Evolutionary conservation across 2,329 filamentous ascomycete species (phyloP).

Genomic region (Penicillium sp.): DNA sequence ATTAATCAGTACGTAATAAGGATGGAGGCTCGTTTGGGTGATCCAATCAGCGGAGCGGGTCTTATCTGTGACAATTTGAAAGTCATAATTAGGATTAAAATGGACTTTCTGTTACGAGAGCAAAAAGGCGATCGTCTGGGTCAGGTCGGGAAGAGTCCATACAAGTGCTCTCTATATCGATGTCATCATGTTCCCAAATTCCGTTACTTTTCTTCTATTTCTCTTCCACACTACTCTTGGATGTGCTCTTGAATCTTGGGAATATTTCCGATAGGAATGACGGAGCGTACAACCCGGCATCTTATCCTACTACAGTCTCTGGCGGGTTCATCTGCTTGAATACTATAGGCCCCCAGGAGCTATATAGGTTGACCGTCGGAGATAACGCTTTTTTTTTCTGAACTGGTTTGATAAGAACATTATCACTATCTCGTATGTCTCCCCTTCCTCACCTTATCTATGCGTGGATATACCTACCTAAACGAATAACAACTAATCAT

Average conservation of each 20-base stretch:
- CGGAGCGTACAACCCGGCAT: constrained; percentile 29
- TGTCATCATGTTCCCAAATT: constrained; percentile 17
- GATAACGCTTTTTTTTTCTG: constrained; percentile 12
- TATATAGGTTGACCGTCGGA: constrained; percentile 10
- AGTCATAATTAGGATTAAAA: constrained; percentile 14
- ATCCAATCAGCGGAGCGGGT: constrained; percentile 29
- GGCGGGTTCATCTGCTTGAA: constrained; percentile 21
- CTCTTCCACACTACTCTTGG: neutral
- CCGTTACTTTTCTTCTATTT: neutral
- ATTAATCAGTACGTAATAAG: constrained; percentile 35
- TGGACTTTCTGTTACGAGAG: constrained; percentile 23
- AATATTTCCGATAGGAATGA: constrained; percentile 24
- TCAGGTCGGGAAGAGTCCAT: constrained; percentile 4
- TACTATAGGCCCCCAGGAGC: neutral
- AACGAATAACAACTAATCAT: constrained; percentile 1
- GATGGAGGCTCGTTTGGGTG: constrained; percentile 14
- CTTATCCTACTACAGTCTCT: constrained; percentile 31
- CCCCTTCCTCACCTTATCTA: neutral
- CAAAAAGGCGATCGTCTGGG: constrained; percentile 23
- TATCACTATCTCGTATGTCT: constrained; percentile 19
- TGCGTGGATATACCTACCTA: neutral
- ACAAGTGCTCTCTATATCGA: constrained; percentile 13
- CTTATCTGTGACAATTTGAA: constrained; percentile 34
- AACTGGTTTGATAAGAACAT: neutral
- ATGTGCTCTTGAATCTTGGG: no score